Evolutionary conservation across 495 filamentous ascomycete genomes (phyloP).

Genomic region (Jackrogersella multiformis): DNA sequence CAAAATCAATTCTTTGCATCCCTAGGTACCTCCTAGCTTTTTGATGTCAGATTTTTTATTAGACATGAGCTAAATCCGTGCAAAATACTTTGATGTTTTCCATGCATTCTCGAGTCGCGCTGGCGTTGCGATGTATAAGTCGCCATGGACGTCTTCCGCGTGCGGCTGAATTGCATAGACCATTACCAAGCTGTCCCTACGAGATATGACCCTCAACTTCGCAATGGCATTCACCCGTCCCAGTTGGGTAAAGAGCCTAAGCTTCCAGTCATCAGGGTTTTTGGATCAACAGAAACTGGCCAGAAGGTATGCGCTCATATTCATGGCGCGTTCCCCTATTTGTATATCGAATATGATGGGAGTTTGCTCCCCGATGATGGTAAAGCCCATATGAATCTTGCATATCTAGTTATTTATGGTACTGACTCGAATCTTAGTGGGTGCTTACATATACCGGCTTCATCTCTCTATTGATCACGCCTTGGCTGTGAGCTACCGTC

Average conservation of each 20-base stretch:
- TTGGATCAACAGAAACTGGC: slow-evolving; percentile 92
- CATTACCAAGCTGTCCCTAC: slow-evolving; percentile 84
- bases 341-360: slow-evolving; percentile 88
- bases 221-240: slow-evolving; percentile 60
- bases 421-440: slow-evolving; percentile 58
- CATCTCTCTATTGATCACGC: slow-evolving; percentile 87
- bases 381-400: slow-evolving; percentile 47
- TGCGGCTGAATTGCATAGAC: slow-evolving; percentile 95
- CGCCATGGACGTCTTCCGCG: slow-evolving; percentile 74
- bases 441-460: slow-evolving; percentile 73
- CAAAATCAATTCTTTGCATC: neutral
- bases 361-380: slow-evolving; percentile 71
- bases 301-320: slow-evolving; percentile 97
- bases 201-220: slow-evolving; percentile 81
- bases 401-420: slow-evolving; percentile 6
- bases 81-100: slow-evolving; percentile 8
- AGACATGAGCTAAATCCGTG: neutral
- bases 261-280: slow-evolving; percentile 89
- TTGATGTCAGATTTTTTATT: neutral
- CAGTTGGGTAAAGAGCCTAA: slow-evolving; percentile 68
- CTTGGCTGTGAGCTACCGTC: slow-evolving; percentile 79
- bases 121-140: slow-evolving; percentile 30
- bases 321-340: slow-evolving; percentile 93
- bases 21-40: neutral
- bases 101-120: slow-evolving; percentile 20